Base-by-base conservation (phyloP, 164 flowering plant genomes). In the Aristolochia californica region DNA sequence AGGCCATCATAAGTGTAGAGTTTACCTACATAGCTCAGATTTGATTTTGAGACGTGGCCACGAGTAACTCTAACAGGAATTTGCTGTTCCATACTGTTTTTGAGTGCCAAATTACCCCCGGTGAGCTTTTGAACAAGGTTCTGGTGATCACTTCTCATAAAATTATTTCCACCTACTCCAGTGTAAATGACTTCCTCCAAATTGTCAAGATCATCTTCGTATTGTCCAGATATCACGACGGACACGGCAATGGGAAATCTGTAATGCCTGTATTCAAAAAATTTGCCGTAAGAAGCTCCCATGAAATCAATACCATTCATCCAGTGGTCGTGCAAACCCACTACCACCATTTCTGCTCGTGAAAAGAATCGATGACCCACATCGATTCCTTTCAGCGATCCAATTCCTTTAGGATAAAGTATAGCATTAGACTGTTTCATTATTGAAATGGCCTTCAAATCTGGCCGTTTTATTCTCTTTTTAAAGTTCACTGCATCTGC, bases 1-100 rank as follows among this genome's bases (percentile, higher is more conserved):
- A 91, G 69, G 15, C 98, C 98, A 69, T 91, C 98, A 64, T 91
- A 91, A 38, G 88, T 84, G 65, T 81, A 91, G 10, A 86, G 71
- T 71, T 77, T 91, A 55, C 71, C 73, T 3, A 77, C 55, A 17
- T 70, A 59, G 44, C 77, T 65, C 3, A 80, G 77, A 4, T 72
- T 79, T 48, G 78, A 72, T 44, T 72, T 83, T 14, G 84, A 24
- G 10, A 34, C 40, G 10, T 34, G 40, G 5, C 98, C 98, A 11
- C 98, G 74, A 56, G 88, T 83, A 44, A 88, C 98, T 53, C 98
- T 70, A 40, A 91, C 66, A 67, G 88, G 95, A 56, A 88, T 77
- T n/a, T 82, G 93, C 50, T 91, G 77, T 52, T 66, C 67, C 93
- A 76, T 82, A 58, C 98, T 91, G 62, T 87, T 65, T 68, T 86